Base-by-base conservation (phyloP, 306 rosid genomes). In the Cicer pinnatifidum region DNA sequence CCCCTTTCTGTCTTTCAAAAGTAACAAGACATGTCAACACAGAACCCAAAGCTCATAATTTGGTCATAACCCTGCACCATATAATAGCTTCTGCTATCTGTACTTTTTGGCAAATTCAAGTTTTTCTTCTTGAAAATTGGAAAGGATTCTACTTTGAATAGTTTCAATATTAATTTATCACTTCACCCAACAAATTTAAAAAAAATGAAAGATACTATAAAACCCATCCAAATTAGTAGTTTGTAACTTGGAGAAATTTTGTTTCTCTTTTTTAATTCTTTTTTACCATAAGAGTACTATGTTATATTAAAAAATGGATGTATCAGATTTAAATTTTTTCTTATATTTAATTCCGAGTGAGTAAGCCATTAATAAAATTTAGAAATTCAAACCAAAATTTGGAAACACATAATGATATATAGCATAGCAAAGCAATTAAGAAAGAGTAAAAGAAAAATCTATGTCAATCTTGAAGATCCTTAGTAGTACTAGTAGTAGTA, bases 381-480 rank as follows among this genome's bases (percentile, higher is more conserved):
- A 20, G 33, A 69, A 78, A 73, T 17, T 23, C 16, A 48, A 63
- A 43, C 47, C 33, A 69, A 67, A 77, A 73, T 41, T n/a, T 7
- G 10, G 9, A 59, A 56, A 47, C 40, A 11, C 13, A 56, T 44
- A 40, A 44, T 15, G 60, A 56, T 74, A 5, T 7, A 73, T 7
- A 17, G 9, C 12, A 73, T 11, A 67, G 8, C 15, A 80, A 67
- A 53, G 11, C 11, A 53, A 17, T 15, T 53, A 53, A 53, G 11
- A 11, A 80, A 67, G 41, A 58, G 80, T 16, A 60, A 61, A 13
- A 62, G 33, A 71, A 82, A 74, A 75, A 5, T 20, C 17, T 20
- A 40, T 33, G 45, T 33, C n/a, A 54, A 61, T 16, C 23, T 23
- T 45, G 3, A 61, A 80, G 70, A 60, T 59, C 43, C 53, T 40